Percentiles rank a stretch among this genome's conserved stretches.
Evolutionary conservation across 805 yeast genomes (phyloP).

Genomic region (Cyberlindnera bimundalis): DNA sequence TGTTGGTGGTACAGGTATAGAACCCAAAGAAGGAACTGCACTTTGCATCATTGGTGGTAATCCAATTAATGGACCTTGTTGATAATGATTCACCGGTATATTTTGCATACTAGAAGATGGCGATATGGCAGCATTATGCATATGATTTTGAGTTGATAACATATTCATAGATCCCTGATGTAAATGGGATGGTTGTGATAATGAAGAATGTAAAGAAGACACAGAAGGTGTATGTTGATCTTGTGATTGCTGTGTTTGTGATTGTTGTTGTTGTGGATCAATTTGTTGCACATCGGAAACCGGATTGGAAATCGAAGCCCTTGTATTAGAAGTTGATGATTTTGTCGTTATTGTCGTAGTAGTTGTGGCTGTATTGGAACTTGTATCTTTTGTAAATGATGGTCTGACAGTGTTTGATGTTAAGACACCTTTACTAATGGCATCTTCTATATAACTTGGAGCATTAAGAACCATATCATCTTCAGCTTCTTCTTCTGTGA

Average conservation of each 20-base stretch:
- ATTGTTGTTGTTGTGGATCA: neutral
- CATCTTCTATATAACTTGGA: conserved; percentile 24
- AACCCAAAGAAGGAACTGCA: neutral
- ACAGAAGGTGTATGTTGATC: neutral
- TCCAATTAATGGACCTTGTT: conserved; percentile 8
- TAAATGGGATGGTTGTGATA: neutral
- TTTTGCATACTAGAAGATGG: conserved; percentile 1
- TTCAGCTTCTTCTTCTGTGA: conserved; percentile 8
- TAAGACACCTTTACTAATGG: conserved; percentile 24
- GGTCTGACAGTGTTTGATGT: conserved; percentile 16
- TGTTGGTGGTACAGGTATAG: neutral
- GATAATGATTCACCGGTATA: conserved; percentile 5
- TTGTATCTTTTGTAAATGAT: conserved; percentile 12
- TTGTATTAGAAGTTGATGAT: neutral
- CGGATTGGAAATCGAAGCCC: neutral
- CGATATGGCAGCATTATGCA: conserved; percentile 4
- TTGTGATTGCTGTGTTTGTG: neutral
- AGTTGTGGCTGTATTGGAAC: no score
- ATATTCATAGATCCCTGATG: conserved; percentile 6
- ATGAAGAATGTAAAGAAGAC: neutral
- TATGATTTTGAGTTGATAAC: neutral
- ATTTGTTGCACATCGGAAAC: conserved; percentile 2
- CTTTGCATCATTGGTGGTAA: conserved; percentile 12
- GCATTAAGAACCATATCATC: conserved; percentile 21
- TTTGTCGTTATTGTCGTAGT: conserved; percentile 2